Percentiles rank a stretch among this genome's conserved stretches.
Evolutionary conservation across 495 filamentous ascomycete species (phyloP).

Genomic region (Daldinia decipiens): DNA sequence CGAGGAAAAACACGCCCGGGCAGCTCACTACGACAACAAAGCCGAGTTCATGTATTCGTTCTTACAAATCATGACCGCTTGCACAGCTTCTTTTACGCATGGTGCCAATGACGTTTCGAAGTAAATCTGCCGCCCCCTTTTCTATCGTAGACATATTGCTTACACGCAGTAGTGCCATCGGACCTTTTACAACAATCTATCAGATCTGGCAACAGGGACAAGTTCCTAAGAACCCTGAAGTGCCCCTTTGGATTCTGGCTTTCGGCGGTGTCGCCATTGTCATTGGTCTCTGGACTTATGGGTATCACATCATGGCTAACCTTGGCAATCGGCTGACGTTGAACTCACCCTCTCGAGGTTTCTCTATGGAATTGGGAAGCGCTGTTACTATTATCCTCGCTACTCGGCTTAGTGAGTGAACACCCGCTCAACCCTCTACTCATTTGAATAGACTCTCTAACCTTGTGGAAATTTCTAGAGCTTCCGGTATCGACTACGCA

Average conservation of each 20-base stretch:
- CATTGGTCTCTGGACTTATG: slow-evolving; percentile 75
- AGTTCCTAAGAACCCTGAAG: slow-evolving; percentile 62
- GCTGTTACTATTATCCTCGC: slow-evolving; percentile 76
- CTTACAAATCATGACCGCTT: slow-evolving; percentile 77
- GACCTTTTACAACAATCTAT: slow-evolving; percentile 77
- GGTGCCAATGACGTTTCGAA: slow-evolving; percentile 84
- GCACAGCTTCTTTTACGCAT: slow-evolving; percentile 80
- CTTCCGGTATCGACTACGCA: slow-evolving; percentile 70
- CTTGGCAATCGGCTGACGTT: slow-evolving; percentile 76
- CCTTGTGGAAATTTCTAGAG: slow-evolving; percentile 20
- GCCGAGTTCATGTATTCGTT: slow-evolving; percentile 82
- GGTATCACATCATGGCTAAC: slow-evolving; percentile 75
- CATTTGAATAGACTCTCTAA: not conserved
- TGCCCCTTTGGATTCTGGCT: slow-evolving; percentile 74
- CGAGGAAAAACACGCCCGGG: slow-evolving; percentile 67
- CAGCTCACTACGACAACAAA: slow-evolving; percentile 75
- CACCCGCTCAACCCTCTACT: not conserved
- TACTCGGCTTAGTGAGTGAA: slow-evolving; percentile 60
- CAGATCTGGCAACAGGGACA: slow-evolving; percentile 66
- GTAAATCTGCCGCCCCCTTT: slow-evolving; percentile 29
- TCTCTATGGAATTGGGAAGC: slow-evolving; percentile 74
- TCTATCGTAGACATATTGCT: not conserved
- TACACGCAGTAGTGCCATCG: slow-evolving; percentile 62
- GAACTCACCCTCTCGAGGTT: slow-evolving; percentile 74
- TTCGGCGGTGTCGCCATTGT: slow-evolving; percentile 67